Conservation (phyloP, 23 red algal species). For the Chondrus crispus region DNA sequence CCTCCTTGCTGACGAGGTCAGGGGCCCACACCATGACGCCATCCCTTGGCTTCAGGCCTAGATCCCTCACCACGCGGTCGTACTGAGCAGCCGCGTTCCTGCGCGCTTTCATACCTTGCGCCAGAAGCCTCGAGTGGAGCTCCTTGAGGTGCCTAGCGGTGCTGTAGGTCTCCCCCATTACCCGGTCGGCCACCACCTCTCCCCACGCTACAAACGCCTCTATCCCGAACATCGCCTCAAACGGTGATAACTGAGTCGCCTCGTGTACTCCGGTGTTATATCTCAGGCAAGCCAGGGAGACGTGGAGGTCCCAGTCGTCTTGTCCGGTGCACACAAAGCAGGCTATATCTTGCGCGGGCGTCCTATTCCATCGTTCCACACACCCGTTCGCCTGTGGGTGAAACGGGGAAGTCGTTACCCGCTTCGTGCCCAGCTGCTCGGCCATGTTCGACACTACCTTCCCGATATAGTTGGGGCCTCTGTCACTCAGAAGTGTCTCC, state of each 20-base stretch:
- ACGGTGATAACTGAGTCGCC: background rate
- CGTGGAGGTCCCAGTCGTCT: background rate
- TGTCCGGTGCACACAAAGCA: background rate
- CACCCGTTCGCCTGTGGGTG: conserved; percentile 21
- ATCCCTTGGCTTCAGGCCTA: background rate
- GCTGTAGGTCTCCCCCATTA: background rate
- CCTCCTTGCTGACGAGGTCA: background rate
- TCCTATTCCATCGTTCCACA: conserved; percentile 18
- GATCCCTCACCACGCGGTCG: background rate
- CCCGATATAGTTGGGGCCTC: background rate
- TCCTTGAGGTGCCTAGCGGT: background rate
- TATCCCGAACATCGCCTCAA: conserved; percentile 5
- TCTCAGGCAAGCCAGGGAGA: background rate
- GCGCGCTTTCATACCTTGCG: background rate
- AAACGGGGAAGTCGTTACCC: background rate
- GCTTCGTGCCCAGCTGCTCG: background rate
- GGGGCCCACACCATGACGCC: background rate
- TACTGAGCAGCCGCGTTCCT: background rate
- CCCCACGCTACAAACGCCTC: background rate
- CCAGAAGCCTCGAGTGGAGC: background rate
- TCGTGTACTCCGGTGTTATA: background rate
- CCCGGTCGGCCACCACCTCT: background rate
- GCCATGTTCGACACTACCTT: background rate
- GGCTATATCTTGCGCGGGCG: background rate
- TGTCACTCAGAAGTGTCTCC: background rate